A percentile compares a stretch with the other conserved stretches of the same genome.
These are phyloP conservation scores for Fusarium oligoseptatum DNA, from an alignment of 2,329 filamentous ascomycete genomes.

Conservation along the genomic window DNA sequence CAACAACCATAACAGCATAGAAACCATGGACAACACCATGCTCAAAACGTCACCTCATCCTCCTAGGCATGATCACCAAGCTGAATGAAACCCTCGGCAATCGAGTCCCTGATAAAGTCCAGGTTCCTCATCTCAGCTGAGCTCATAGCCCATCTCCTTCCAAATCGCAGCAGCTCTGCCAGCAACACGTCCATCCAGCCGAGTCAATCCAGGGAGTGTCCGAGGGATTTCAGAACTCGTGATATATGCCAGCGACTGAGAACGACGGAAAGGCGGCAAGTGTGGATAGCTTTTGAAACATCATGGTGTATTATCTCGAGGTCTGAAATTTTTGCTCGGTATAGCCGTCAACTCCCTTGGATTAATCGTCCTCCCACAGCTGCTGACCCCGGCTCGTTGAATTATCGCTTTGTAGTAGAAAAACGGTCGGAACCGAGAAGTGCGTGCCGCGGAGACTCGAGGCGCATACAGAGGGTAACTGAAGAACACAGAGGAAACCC, in stretches of 20 bases:
- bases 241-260: background rate
- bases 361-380: conserved; percentile 39
- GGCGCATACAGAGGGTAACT: conserved; percentile 46
- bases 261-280: conserved; percentile 4
- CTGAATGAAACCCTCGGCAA: background rate
- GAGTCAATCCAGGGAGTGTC: background rate
- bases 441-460: conserved; percentile 31
- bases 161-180: background rate
- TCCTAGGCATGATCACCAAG: background rate
- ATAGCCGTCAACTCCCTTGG: conserved; percentile 49
- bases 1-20: conserved; percentile 8
- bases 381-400: conserved; percentile 31
- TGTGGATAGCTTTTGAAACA: conserved; percentile 46
- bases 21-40: conserved; percentile 9
- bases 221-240: background rate
- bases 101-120: background rate
- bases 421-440: conserved; percentile 37
- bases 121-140: background rate
- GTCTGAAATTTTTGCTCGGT: conserved; percentile 52
- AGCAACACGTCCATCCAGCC: background rate
- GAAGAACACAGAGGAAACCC: conserved; percentile 49
- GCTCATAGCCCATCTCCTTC: background rate
- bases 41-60: background rate
- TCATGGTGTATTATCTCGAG: conserved; percentile 56
- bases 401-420: conserved; percentile 35